These are phyloP conservation scores for Abortiporus biennis DNA, from an alignment of 1,284 basidiomycete species.

Conservation along the genomic window DNA sequence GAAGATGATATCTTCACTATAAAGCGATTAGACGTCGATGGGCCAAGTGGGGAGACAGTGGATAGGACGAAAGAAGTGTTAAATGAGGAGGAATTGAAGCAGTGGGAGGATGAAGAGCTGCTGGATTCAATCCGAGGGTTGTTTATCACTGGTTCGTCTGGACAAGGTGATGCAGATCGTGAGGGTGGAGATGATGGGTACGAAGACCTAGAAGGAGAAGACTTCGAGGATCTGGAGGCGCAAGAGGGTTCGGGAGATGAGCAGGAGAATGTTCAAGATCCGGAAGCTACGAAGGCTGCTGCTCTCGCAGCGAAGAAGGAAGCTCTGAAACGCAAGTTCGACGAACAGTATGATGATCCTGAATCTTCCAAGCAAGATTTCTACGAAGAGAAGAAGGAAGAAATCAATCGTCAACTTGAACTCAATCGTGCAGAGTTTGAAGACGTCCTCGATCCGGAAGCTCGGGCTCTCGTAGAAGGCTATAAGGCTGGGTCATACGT, in stretches of 20 bases:
- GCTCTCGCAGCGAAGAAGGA: conserved; percentile 85
- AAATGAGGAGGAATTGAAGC: conserved; percentile 45
- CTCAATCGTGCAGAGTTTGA: conserved; percentile 88
- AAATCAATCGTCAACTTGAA: conserved; percentile 81
- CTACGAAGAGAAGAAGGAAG: conserved; percentile 89
- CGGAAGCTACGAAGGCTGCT: conserved; percentile 41
- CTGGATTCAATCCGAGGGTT: conserved; percentile 83
- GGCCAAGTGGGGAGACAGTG: conserved; percentile 36
- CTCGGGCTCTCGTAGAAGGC: conserved; percentile 85
- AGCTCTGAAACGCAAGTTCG: conserved; percentile 89
- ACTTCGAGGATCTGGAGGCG: conserved; percentile 39
- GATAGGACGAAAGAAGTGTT: conserved; percentile 69
- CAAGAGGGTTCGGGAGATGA: conserved; percentile 21
- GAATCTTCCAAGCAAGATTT: conserved; percentile 77
- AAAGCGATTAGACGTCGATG: conserved; percentile 34
- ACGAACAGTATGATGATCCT: conserved; percentile 94
- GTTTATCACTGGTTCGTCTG: conserved; percentile 83
- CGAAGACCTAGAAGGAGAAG: conserved; percentile 35
- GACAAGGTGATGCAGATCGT: conserved; percentile 23
- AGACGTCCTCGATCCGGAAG: conserved; percentile 65
- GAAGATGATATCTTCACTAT: conserved; percentile 78
- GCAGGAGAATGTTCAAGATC: conserved; percentile 18
- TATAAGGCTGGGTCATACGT: conserved; percentile 92
- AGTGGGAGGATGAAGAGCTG: conserved; percentile 82
- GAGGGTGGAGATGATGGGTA: conserved; percentile 39